Evolutionary conservation across 441 rosid species (phyloP), one percentile per base, ranked within the genome.

Genomic region (Aleurites moluccanus): DNA sequence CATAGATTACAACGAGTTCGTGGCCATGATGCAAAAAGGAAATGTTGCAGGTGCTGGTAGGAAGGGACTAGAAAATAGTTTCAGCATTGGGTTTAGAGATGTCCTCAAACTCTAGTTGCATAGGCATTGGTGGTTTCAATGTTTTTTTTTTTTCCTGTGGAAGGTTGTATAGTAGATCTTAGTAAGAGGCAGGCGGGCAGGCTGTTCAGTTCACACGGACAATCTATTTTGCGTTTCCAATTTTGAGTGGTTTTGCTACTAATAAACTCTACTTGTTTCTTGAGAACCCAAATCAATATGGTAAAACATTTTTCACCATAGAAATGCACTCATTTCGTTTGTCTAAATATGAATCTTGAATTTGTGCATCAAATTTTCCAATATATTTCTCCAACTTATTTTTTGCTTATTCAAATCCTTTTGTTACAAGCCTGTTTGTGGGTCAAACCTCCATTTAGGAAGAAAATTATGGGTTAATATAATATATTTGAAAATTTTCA

Each of bases 1-100:
- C 78, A 94, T 94, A 67, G 97, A 93, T 86, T 93, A 93, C 90
- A 91, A 89, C 20, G 98, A 93, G 82, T 93, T 93, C 40, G 97
- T 92, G 77, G 92, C 98, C 1, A 94, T 94, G 98, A 94, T 94
- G 98, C 97, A 92, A 73, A 87, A 85, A 65, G 97, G 98, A 62
- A 88, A 72, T 47, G 80, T 83, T 33, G 79, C 80, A 47, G 86
- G 83, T 55, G 78, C 85, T 13, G 80, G 82, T 40, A 88, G 83
- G 89, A 86, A 87, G 80, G 91, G 85, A 76, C 64, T 88, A 3
- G 86, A 91, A 73, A 86, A 82, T 45, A 88, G 92, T 79, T 83
- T 89, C 85, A 94, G 98, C 90, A 80, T 94, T 47, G 80, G 80
- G 27, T 82, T 88, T 75, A 85, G 88, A 75, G 87, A 87, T 38